A percentile compares a stretch with the other conserved stretches of the same genome.
phyloP scores from a whole-genome alignment of 495 filamentous ascomycete species.

The Aspergillus saccharolyticus region DNA sequence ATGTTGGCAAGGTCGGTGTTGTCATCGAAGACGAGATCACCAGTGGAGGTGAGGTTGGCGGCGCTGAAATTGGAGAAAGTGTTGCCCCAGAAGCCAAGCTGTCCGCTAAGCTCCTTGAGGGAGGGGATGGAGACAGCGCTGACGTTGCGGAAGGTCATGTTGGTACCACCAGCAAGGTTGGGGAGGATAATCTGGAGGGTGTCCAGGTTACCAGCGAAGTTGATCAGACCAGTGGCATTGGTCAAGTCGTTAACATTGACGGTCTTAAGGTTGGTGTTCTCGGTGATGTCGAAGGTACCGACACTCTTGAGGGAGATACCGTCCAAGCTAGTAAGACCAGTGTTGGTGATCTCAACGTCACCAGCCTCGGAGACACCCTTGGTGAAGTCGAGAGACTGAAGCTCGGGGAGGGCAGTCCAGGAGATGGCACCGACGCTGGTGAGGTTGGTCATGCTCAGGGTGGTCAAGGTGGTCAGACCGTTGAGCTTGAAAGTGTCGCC shows the following conservation, averaged over 20 bases:
- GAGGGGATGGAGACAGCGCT: constrained; percentile 67
- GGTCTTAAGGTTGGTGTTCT: constrained; percentile 65
- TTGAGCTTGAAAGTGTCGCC: constrained; percentile 61
- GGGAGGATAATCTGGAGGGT: constrained; percentile 67
- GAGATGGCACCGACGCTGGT: constrained; percentile 56
- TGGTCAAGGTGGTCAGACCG: constrained; percentile 59
- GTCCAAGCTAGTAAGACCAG: constrained; percentile 64
- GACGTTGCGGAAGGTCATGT: constrained; percentile 88
- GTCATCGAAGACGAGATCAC: constrained; percentile 73
- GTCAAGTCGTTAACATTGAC: constrained; percentile 66
- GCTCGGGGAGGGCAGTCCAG: constrained; percentile 67
- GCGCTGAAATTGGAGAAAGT: constrained; percentile 61
- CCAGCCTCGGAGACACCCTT: constrained; percentile 57
- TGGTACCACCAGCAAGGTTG: constrained; percentile 67
- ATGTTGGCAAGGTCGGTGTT: constrained; percentile 75
- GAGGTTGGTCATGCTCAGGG: constrained; percentile 59
- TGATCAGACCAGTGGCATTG: constrained; percentile 57
- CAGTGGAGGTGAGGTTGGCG: constrained; percentile 75
- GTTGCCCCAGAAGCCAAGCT: constrained; percentile 80
- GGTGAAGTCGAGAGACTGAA: constrained; percentile 63
- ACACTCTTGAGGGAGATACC: constrained; percentile 70
- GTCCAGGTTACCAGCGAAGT: constrained; percentile 55
- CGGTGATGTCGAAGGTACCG: constrained; percentile 66
- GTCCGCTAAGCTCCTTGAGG: constrained; percentile 69
- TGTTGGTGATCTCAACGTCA: constrained; percentile 73